These are phyloP conservation scores for Kwoniella sp. DNA, from an alignment of 768 basidiomycete genomes.

Conservation along the genomic window DNA sequence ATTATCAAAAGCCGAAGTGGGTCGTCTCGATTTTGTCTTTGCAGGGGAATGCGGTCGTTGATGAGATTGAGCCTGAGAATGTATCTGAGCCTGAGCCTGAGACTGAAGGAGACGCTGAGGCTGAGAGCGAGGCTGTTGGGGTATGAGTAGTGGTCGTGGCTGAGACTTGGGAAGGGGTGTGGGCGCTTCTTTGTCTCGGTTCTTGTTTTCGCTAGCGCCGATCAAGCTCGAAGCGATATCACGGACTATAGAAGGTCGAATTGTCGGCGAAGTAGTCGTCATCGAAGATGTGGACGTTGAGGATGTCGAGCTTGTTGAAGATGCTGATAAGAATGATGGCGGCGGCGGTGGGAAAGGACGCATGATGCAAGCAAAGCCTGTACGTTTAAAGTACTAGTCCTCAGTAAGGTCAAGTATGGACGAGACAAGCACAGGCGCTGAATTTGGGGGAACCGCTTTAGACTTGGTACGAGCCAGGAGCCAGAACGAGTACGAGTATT, in stretches of 20 bases:
- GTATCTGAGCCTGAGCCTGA: too few relatives aligned
- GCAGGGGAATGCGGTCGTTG: neutral
- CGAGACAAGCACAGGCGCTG: too few relatives aligned
- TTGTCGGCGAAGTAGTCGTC: neutral
- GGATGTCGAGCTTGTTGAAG: neutral
- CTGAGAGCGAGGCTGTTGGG: neutral
- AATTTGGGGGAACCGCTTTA: too few relatives aligned
- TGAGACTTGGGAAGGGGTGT: too few relatives aligned
- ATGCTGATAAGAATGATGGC: neutral
- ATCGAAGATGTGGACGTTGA: neutral
- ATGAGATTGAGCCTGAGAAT: neutral
- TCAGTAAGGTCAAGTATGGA: too few relatives aligned
- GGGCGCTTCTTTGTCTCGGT: too few relatives aligned
- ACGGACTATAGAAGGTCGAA: neutral
- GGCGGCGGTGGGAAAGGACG: conserved; percentile 3
- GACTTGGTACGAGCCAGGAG: too few relatives aligned
- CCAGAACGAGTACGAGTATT: too few relatives aligned
- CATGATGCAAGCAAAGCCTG: too few relatives aligned
- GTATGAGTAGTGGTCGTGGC: too few relatives aligned
- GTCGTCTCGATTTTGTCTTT: neutral
- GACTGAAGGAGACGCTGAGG: too few relatives aligned
- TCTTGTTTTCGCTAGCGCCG: neutral
- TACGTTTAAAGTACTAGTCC: too few relatives aligned
- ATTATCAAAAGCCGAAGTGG: neutral
- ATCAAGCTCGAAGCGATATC: neutral